A percentile compares a stretch with the other conserved stretches of the same genome.
Evolutionary conservation across 176 grass and related monocot genomes (phyloP).

Genomic region (Oropetium thomaeum): DNA sequence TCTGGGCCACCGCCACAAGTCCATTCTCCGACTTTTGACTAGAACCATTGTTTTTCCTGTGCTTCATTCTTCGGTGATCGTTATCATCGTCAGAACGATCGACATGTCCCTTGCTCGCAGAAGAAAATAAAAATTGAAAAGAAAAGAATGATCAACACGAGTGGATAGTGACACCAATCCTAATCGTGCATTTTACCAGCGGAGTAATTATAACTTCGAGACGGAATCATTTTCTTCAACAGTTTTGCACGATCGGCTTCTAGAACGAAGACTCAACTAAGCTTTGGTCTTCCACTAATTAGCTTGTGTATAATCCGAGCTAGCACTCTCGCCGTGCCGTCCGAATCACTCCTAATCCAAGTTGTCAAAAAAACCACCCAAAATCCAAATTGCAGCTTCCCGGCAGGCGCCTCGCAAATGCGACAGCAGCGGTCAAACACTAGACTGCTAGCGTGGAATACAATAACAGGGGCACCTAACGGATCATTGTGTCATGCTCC

Average conservation of each 20-base stretch:
- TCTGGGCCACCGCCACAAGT: neutral
- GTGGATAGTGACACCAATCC: neutral
- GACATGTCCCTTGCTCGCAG: neutral
- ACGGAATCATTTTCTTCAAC: neutral
- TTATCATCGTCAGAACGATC: no score
- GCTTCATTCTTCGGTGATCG: neutral
- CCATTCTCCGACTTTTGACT: neutral
- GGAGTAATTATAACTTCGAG: neutral
- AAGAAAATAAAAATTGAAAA: no score
- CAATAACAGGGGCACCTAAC: no score
- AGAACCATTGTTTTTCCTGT: neutral
- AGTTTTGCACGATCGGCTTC: neutral
- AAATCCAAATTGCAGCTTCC: neutral
- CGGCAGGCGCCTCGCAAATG: neutral
- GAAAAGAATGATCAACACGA: neutral
- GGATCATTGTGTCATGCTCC: slow-evolving; percentile 1
- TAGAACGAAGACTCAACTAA: neutral
- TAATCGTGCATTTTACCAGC: neutral
- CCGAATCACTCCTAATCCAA: neutral
- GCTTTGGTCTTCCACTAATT: neutral
- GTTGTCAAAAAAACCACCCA: neutral
- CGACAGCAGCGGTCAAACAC: neutral
- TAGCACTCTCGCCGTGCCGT: neutral
- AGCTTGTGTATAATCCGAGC: neutral
- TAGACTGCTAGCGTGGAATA: neutral